phyloP scores from a whole-genome alignment of 1,284 basidiomycete genomes.

The Ganoderma boninense region DNA sequence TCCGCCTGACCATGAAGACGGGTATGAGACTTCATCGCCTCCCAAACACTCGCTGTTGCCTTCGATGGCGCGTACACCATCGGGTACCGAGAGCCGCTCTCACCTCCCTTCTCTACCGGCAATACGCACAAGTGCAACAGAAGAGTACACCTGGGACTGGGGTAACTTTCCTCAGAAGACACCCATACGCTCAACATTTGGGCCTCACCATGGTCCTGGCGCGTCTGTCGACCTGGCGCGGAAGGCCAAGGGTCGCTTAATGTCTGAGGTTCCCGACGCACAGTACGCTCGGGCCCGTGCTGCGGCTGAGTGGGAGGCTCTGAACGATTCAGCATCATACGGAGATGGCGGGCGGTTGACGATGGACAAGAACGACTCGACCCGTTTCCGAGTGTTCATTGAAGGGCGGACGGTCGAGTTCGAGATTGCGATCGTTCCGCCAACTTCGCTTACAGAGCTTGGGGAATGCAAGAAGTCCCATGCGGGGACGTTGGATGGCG shows the following conservation, averaged over 20 bases:
- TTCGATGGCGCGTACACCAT: conserved; percentile 26
- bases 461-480: conserved; percentile 35
- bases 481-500: conserved; percentile 44
- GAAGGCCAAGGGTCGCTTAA: conserved; percentile 38
- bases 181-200: conserved; percentile 63
- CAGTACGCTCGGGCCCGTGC: conserved; percentile 16
- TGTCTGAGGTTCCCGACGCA: conserved; percentile 27
- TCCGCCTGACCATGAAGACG: conserved; percentile 49
- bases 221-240: conserved; percentile 24
- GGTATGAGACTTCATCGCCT: conserved; percentile 29
- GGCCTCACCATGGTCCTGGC: conserved; percentile 38
- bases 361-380: conserved; percentile 58
- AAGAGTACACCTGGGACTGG: conserved; percentile 89
- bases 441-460: conserved; percentile 18
- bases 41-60: conserved; percentile 25
- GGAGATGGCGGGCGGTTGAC: conserved; percentile 62
- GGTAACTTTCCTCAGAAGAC: conserved; percentile 85
- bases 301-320: conserved; percentile 24
- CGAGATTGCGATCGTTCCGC: conserved; percentile 63
- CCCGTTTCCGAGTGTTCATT: conserved; percentile 62
- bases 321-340: conserved; percentile 38
- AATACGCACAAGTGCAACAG: conserved; percentile 40
- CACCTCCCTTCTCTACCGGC: conserved; percentile 28
- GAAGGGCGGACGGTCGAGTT: conserved; percentile 65
- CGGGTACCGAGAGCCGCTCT: conserved; percentile 29